phyloP scores from a whole-genome alignment of 1,284 basidiomycete species.

The Ustilago nuda region DNA sequence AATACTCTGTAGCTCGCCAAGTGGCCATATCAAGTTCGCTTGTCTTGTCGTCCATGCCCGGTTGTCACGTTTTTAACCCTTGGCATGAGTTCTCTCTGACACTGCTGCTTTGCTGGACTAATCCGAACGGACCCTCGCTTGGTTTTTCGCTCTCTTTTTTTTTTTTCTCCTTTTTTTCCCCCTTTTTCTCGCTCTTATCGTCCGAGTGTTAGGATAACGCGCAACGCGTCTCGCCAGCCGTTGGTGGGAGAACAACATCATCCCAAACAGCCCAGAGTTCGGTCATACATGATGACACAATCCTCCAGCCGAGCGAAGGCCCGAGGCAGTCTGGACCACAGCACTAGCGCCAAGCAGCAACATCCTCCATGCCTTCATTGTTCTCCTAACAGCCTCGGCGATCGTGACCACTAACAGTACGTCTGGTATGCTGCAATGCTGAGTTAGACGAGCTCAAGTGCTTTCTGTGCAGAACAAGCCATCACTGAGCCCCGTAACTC shows the following conservation, averaged over 20 bases:
- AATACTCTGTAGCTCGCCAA: neutral
- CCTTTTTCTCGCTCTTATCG: neutral
- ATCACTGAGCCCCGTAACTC: neutral
- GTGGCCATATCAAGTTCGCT: neutral
- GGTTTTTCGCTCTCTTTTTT: neutral
- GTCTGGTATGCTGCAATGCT: neutral
- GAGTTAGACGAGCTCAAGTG: neutral
- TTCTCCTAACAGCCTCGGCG: neutral
- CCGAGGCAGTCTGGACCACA: neutral
- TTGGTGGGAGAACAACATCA: slow-evolving; percentile 1
- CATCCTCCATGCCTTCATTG: neutral
- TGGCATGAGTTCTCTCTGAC: neutral
- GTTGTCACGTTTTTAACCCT: slow-evolving; percentile 8
- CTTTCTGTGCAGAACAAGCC: slow-evolving; percentile 5
- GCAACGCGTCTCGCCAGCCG: neutral
- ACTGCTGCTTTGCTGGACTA: neutral
- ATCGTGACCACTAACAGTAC: neutral
- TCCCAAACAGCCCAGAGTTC: neutral
- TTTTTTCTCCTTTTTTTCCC: neutral
- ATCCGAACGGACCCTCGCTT: neutral
- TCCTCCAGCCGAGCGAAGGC: neutral
- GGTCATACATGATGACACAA: neutral
- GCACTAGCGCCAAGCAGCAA: neutral
- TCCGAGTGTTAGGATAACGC: neutral
- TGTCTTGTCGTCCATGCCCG: slow-evolving; percentile 5